These are phyloP conservation scores for Kuraishia cidri DNA, from an alignment of 805 yeast species.

Conservation along the genomic window DNA sequence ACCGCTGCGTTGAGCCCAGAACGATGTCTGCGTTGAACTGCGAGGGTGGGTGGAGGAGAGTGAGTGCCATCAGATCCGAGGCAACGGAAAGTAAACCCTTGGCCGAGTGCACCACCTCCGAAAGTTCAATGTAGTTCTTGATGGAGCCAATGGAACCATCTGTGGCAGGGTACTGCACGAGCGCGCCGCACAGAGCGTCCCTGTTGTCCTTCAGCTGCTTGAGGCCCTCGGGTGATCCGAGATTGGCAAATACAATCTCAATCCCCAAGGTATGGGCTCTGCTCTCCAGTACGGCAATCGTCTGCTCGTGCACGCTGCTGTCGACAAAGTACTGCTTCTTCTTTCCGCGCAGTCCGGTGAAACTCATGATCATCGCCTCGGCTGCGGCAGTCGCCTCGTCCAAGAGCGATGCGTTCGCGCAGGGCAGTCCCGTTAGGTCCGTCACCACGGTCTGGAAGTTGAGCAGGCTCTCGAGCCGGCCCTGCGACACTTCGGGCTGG, in stretches of 20 bases:
- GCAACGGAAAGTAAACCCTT: conserved; percentile 81
- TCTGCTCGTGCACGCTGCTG: conserved; percentile 72
- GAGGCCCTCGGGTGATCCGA: conserved; percentile 31
- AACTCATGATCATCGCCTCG: conserved; percentile 88
- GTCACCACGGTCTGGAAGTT: conserved; percentile 90
- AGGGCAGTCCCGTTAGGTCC: conserved; percentile 88
- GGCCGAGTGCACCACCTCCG: conserved; percentile 56
- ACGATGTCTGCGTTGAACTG: conserved; percentile 89
- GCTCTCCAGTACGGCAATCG: conserved; percentile 66
- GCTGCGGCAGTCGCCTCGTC: conserved; percentile 98
- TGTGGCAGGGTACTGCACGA: conserved; percentile 87
- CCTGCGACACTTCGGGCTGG: conserved; percentile 97
- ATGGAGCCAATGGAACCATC: conserved; percentile 58
- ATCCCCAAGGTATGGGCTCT: conserved; percentile 74
- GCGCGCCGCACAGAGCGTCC: conserved; percentile 60
- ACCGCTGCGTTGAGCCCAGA: conserved; percentile 87
- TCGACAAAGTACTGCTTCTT: conserved; percentile 66
- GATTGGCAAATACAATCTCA: conserved; percentile 48
- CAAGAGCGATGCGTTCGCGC: conserved; percentile 88
- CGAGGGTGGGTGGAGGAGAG: conserved; percentile 77
- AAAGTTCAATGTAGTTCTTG: conserved; percentile 40
- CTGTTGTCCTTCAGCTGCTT: conserved; percentile 22
- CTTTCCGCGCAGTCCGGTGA: conserved; percentile 58
- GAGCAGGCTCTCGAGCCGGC: conserved; percentile 81
- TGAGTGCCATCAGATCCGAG: conserved; percentile 86